These are phyloP conservation scores for Herpetomonas muscarum DNA, from an alignment of 208 protist genomes.

Conservation along the genomic window DNA sequence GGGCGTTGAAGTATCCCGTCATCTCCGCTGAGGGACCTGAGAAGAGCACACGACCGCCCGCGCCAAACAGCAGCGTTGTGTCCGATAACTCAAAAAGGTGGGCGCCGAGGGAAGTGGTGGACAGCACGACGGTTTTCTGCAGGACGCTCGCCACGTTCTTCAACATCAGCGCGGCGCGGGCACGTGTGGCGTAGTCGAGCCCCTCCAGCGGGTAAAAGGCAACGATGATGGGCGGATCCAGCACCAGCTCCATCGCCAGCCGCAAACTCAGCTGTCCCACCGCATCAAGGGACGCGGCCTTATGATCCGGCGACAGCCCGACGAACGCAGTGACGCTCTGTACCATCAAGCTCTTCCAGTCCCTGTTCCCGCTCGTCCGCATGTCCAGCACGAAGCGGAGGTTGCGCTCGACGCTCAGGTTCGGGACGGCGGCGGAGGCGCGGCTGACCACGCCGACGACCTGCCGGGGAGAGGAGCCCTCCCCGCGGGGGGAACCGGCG, in stretches of 20 bases:
- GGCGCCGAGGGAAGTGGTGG: constrained; percentile 25
- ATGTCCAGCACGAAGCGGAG: constrained; percentile 53
- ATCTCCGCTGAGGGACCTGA: constrained; percentile 30
- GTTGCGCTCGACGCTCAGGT: constrained; percentile 46
- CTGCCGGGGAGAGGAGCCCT: constrained; percentile 6
- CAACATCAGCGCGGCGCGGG: constrained; percentile 25
- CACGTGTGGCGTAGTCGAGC: constrained; percentile 19
- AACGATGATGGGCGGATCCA: constrained; percentile 48
- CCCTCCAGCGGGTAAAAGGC: constrained; percentile 33
- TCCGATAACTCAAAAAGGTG: constrained; percentile 29
- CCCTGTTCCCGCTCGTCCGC: constrained; percentile 23
- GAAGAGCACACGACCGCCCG: constrained; percentile 32
- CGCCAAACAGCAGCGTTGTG: constrained; percentile 43
- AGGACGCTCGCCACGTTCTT: constrained; percentile 25
- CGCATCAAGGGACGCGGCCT: constrained; percentile 22
- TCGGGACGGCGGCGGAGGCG: constrained; percentile 21
- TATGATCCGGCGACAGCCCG: constrained; percentile 24
- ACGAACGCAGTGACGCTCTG: constrained; percentile 27
- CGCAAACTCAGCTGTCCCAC: constrained; percentile 43
- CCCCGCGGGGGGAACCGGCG: not conserved
- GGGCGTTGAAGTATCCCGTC: constrained; percentile 43
- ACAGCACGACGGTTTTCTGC: constrained; percentile 56
- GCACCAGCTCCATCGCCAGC: constrained; percentile 56
- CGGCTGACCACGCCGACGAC: constrained; percentile 23
- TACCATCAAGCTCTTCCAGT: constrained; percentile 35